Base-by-base conservation (phyloP, 768 basidiomycete species). In the Macrolepiota fuliginosa region DNA sequence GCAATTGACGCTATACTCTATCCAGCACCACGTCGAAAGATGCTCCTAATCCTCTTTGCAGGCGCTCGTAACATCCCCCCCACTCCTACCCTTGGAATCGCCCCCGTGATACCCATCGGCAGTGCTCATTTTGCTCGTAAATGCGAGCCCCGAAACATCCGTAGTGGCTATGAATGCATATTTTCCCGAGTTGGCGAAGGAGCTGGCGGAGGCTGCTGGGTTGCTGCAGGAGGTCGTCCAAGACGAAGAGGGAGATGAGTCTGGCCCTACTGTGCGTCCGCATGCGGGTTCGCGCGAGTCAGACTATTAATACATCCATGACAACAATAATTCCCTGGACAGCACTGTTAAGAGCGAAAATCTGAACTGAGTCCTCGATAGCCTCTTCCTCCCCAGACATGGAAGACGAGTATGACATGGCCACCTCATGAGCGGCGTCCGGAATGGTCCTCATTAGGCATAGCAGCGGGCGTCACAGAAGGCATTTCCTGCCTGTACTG, bases 381-480 rank as follows among this genome's bases (percentile, higher is more conserved):
- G 15, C 22, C 24, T 35, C 13, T 1, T 22, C 53, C 45, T 55
- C n/a, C n/a, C n/a, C 39, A 59, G 61, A 5, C 60, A 62, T 13
- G 27, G 77, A 70, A 55, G 71, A 71, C 4, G 72, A 77, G 17
- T 88, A 90, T 69, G 80, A 83, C 58, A 74, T 72, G 3, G 79
- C 77, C 27, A 79, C 94, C 7, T n/a, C n/a, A n/a, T 91, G 81
- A n/a, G 83, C 88, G 2, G 95, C 88, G 0, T 88, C 93, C 0
- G n/a, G n/a, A n/a, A n/a, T n/a, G 88, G 85, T 96, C 95, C 0
- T 88, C 93, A 0, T 78, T 84, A 4, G 94, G 92, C 1, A 92
- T 94, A 37, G 94, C 94, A 0, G 79, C 92, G 1, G 95, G 94
- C 0, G 96, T 96, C 69, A 77, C 81, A 0, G 89, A 93, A 0